phyloP scores from a whole-genome alignment of 1,284 basidiomycete species.

The Tremellales sp. region DNA sequence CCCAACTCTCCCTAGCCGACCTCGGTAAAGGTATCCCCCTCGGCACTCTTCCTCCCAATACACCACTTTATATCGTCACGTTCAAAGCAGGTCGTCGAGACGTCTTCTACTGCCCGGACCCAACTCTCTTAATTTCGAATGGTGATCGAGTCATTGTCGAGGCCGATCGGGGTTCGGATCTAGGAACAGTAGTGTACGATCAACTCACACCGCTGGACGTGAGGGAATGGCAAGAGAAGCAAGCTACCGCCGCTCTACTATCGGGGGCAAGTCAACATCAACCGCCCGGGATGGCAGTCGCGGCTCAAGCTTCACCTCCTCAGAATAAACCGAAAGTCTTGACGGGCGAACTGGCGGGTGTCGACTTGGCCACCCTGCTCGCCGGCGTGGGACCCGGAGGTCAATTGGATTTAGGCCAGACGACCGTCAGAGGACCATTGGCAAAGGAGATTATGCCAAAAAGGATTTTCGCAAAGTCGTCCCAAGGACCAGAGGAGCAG shows the following conservation, averaged over 20 bases:
- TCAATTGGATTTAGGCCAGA: conserved; percentile 35
- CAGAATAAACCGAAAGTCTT: conserved; percentile 3
- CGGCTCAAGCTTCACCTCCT: background rate
- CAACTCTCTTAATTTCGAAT: conserved; percentile 54
- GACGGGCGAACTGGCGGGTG: conserved; percentile 45
- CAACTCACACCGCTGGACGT: conserved; percentile 87
- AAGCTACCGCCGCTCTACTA: conserved; percentile 50
- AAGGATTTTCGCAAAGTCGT: conserved; percentile 92
- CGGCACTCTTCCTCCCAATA: conserved; percentile 70
- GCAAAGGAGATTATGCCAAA: conserved; percentile 90
- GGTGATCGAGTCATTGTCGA: conserved; percentile 93
- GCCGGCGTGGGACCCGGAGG: conserved; percentile 40
- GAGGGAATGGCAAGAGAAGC: conserved; percentile 77
- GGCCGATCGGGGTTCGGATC: conserved; percentile 88
- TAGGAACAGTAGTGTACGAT: conserved; percentile 86
- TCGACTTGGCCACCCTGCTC: conserved; percentile 36
- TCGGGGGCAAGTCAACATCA: conserved; percentile 46
- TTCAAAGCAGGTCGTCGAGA: conserved; percentile 97
- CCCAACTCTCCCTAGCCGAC: conserved; percentile 54
- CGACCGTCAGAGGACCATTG: conserved; percentile 33
- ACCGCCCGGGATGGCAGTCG: conserved; percentile 45
- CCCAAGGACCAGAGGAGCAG: conserved; percentile 63
- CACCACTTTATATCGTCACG: conserved; percentile 92
- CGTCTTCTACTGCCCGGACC: conserved; percentile 79
- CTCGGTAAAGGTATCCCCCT: conserved; percentile 88